phyloP scores from a whole-genome alignment of 2,329 filamentous ascomycete species.

The Rhinocladiella similis region DNA sequence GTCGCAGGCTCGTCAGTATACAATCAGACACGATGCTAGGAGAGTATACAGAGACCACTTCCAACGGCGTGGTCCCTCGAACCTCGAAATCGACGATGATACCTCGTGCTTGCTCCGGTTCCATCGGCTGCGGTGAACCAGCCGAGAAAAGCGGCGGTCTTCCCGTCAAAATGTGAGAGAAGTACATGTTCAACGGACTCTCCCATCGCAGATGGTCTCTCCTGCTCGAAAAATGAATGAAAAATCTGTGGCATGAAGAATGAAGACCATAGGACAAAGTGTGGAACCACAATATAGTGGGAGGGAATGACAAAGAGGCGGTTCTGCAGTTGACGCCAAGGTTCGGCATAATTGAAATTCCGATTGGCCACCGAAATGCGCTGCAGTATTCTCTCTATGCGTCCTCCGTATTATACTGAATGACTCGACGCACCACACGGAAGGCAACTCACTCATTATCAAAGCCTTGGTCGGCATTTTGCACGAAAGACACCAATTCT shows the following conservation, averaged over 20 bases:
- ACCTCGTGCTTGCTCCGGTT: conserved; percentile 57
- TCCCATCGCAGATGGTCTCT: neutral
- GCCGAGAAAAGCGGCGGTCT: conserved; percentile 53
- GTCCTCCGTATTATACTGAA: neutral
- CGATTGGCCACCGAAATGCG: neutral
- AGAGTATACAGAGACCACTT: conserved; percentile 47
- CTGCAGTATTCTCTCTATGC: too few relatives aligned
- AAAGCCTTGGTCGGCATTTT: neutral
- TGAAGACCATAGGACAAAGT: neutral
- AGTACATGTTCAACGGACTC: neutral
- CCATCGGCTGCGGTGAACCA: conserved; percentile 57
- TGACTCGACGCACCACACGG: neutral
- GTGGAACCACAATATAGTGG: conserved; percentile 31
- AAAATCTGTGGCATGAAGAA: neutral
- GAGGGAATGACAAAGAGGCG: conserved; percentile 14
- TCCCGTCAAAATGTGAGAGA: conserved; percentile 36
- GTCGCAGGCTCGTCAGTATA: conserved; percentile 13
- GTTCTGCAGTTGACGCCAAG: conserved; percentile 28
- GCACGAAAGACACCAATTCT: neutral
- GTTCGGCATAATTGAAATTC: conserved; percentile 2
- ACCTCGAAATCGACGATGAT: conserved; percentile 55
- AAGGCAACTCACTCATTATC: neutral
- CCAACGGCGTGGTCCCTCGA: conserved; percentile 57
- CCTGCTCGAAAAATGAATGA: neutral
- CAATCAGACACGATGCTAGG: conserved; percentile 11